These are phyloP conservation scores for Castanea crenata DNA, from an alignment of 306 rosid species.

Conservation along the genomic window DNA sequence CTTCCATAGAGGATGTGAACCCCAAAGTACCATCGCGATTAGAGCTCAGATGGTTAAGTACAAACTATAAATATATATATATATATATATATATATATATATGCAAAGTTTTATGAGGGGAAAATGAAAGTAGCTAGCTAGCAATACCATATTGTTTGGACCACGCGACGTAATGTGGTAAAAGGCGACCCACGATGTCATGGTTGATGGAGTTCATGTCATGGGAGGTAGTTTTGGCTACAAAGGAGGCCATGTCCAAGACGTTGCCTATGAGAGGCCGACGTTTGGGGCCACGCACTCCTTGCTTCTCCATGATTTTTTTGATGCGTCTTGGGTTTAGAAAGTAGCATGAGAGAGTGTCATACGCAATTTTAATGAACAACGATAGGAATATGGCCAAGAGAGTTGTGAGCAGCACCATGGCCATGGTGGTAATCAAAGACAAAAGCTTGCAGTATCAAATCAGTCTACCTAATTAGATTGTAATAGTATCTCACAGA, in stretches of 20 bases:
- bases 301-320: slow-evolving; percentile 81
- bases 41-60: background rate
- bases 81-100: no score
- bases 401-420: slow-evolving; percentile 35
- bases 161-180: slow-evolving; percentile 85
- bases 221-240: slow-evolving; percentile 55
- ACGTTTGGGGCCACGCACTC: slow-evolving; percentile 79
- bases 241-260: slow-evolving; percentile 60
- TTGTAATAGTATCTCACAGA: no score
- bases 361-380: slow-evolving; percentile 45
- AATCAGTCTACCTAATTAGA: background rate
- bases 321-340: slow-evolving; percentile 69
- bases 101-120: background rate
- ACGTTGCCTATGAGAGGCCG: slow-evolving; percentile 71
- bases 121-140: background rate
- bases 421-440: slow-evolving; percentile 28
- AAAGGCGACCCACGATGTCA: slow-evolving; percentile 77
- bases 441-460: background rate
- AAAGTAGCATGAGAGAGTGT: slow-evolving; percentile 55
- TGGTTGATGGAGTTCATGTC: slow-evolving; percentile 76
- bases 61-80: background rate
- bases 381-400: slow-evolving; percentile 29
- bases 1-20: no score
- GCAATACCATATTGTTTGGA: slow-evolving; percentile 62
- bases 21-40: no score